Base-by-base conservation (phyloP, 371 early-diverging fungal genomes). In the Mortierella sp. region DNA sequence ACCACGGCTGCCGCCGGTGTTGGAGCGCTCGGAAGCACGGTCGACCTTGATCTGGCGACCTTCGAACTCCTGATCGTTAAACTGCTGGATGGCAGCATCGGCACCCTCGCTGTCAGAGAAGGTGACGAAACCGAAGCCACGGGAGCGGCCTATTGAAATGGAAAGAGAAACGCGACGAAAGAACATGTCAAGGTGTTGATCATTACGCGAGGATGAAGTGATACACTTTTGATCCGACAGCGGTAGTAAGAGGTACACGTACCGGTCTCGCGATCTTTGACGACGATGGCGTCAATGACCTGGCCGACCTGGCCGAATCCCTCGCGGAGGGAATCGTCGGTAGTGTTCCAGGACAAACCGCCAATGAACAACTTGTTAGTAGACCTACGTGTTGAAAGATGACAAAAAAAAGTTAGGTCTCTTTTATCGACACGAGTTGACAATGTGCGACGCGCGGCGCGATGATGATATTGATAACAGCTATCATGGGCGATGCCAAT, bases 51-150 rank as follows among this genome's bases (percentile, higher is more conserved):
- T 89, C 68, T 74, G 81, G 49, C 95, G 93, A 63, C 94, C 94
- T 76, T 95, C 93, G 73, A 95, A 87, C 44, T 92, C 91, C 75
- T 81, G 82, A 63, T 91, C 92, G 90, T 94, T 90, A 88, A 93
- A 79, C 68, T 55, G 88, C 41, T 89, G 60, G 75, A 94, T 90
- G 76, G 96, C 96, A 24, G 71, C 71, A 70, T 91, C 84, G 82
- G 96, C 95, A 38, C 89, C 90, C 29, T 51, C 3, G 83, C 88
- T 38, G 72, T 72, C 87, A 63, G 76, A 82, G 72, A 90, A 95
- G 77, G 92, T 93, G 70, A 96, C 95, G 81, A 96, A 96, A 8
- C 96, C 97, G 88, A 95, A 96, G 18, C 97, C 96, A 79, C 95
- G 93, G 80, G 94, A 94, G 83, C 94, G 92, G 75, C 92, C 94